Conservation (phyloP, 2,329 filamentous ascomycete species). For the Coniochaeta pulveracea region DNA sequence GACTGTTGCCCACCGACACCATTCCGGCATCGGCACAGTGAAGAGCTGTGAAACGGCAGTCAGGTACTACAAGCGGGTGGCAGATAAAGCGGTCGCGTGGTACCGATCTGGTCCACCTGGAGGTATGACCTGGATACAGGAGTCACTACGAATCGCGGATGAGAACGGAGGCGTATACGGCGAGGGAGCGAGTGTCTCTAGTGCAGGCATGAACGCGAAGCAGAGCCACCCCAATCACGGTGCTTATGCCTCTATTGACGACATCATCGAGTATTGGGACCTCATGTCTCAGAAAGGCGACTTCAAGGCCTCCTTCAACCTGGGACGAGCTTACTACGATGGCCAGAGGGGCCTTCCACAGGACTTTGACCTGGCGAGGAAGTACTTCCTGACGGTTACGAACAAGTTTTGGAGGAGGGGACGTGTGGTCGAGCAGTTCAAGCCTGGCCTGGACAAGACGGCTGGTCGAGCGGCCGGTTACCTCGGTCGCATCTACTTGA, state of each 20-base stretch:
- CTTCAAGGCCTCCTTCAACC: conserved; percentile 72
- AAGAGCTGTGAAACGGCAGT: conserved; percentile 78
- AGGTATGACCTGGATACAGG: conserved; percentile 63
- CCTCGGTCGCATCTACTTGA: conserved; percentile 79
- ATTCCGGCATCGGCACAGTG: conserved; percentile 73
- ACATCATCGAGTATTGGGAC: conserved; percentile 89
- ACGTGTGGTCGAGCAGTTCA: conserved; percentile 58
- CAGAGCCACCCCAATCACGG: conserved; percentile 65
- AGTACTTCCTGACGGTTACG: conserved; percentile 71
- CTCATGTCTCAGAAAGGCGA: conserved; percentile 85
- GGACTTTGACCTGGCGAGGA: conserved; percentile 62
- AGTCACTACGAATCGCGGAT: conserved; percentile 80
- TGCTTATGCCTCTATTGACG: conserved; percentile 76
- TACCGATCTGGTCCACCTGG: conserved; percentile 85
- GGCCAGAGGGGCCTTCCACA: conserved; percentile 65
- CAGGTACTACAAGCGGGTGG: conserved; percentile 84
- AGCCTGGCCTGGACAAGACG: conserved; percentile 61
- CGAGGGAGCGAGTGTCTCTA: conserved; percentile 83
- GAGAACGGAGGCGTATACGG: conserved; percentile 89
- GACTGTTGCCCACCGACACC: conserved; percentile 80
- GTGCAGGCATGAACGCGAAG: conserved; percentile 72
- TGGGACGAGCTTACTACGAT: conserved; percentile 82
- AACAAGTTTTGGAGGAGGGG: conserved; percentile 73
- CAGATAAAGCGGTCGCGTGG: conserved; percentile 84
- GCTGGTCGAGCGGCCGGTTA: conserved; percentile 79